Evolutionary conservation across 129 eudicot genomes (phyloP).

Genomic region (Saposhnikovia divaricata): DNA sequence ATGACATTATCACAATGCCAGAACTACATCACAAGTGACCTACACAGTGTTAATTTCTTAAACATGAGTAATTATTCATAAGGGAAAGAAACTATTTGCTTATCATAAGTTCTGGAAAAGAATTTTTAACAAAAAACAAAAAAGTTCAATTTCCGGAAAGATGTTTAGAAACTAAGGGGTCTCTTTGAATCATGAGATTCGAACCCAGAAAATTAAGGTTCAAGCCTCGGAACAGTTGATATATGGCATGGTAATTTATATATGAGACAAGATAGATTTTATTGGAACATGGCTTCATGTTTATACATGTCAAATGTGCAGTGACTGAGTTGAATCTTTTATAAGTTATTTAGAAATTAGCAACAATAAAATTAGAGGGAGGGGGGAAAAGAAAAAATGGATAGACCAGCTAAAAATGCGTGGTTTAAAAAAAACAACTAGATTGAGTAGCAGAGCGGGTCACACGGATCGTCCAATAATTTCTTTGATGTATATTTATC

Average conservation of each 20-base stretch:
- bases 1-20: not conserved
- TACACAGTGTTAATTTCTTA: not conserved
- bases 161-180: no score
- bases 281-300: no score
- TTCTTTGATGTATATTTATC: constrained; percentile 1
- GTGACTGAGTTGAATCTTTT: not conserved
- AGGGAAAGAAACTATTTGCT: no score
- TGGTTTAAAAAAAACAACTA: not conserved
- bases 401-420: not conserved
- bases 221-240: no score
- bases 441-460: constrained; percentile 21
- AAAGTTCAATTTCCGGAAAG: no score
- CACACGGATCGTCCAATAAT: constrained; percentile 17
- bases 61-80: not conserved
- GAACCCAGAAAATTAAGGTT: no score
- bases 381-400: not conserved
- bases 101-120: no score
- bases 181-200: no score
- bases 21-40: not conserved
- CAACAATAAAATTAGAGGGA: not conserved
- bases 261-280: no score
- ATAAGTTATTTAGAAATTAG: not conserved
- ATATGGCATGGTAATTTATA: no score
- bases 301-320: not conserved
- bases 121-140: no score